Evolutionary conservation across 345 rosid genomes (phyloP), one percentile per base, ranked within the genome.

Genomic region (Murraya koenigii): DNA sequence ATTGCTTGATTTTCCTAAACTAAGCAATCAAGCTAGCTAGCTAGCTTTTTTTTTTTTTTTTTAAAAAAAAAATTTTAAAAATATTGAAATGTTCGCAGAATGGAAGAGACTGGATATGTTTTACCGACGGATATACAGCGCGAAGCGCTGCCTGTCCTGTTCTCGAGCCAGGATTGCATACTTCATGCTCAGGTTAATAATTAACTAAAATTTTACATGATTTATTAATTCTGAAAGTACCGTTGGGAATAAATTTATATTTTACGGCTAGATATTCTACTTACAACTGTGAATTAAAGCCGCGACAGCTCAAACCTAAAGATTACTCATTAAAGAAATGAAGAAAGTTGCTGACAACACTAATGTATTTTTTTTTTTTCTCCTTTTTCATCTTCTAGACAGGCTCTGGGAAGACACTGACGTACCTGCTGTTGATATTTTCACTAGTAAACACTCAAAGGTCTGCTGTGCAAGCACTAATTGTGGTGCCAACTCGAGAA

Each of bases 361-460:
- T 80, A 74, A 77, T 80, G 66, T 72, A 70, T 7, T 72, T 47
- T 61, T 79, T 55, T 52, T 10, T 9, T 38, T 38, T 0, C 49
- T 17, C 10, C 2, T 1, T 80, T 87, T 67, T 82, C 85, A 79
- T 77, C 19, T 71, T 84, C 74, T 87, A 89, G 97, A 95, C 97
- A 89, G 97, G 98, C 82, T 93, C 97, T 26, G 98, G 98, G 55
- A 93, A 95, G 92, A 95, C 94, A 38, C 88, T 95, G 86, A 90
- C 98, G 3, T 93, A 95, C 82, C 70, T 95, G n/a, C 77, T 93
- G 55, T 80, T 85, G 84, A 87, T 95, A 71, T 86, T 87, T 80
- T 89, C 97, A 7, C 85, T 86, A 68, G 77, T 92, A 49, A 89
- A 93, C 65, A 82, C 93, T 65, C 85, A 86, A 81, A 84, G 91